These are phyloP conservation scores for Pseudogymnoascus sp. DNA, from an alignment of 2,329 filamentous ascomycete species.

Conservation along the genomic window DNA sequence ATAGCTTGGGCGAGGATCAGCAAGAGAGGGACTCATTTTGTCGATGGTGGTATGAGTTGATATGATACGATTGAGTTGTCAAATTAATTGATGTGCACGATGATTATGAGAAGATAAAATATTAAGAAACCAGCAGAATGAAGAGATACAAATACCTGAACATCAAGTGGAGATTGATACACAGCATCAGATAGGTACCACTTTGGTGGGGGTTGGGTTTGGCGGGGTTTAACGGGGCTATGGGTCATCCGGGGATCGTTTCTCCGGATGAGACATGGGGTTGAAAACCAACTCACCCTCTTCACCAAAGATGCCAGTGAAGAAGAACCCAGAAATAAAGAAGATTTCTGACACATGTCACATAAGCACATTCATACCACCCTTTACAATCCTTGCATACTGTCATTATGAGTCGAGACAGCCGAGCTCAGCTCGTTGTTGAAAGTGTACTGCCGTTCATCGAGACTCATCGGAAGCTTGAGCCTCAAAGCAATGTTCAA, in stretches of 20 bases:
- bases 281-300: neutral
- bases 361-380: neutral
- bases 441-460: neutral
- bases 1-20: constrained; percentile 25
- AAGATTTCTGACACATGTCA: neutral
- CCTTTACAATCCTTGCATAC: neutral
- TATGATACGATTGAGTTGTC: neutral
- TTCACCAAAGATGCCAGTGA: neutral
- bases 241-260: neutral
- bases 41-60: neutral
- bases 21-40: constrained; percentile 6
- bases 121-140: neutral
- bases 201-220: neutral
- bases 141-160: neutral
- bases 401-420: neutral
- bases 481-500: neutral
- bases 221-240: neutral
- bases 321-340: neutral
- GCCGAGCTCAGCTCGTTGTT: neutral
- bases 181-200: neutral
- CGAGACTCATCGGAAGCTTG: neutral
- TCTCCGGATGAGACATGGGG: neutral
- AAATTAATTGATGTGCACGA: neutral
- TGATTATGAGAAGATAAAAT: neutral
- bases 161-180: neutral